These are phyloP conservation scores for Myotisia sp. DNA, from an alignment of 2,329 filamentous ascomycete genomes.

Conservation along the genomic window DNA sequence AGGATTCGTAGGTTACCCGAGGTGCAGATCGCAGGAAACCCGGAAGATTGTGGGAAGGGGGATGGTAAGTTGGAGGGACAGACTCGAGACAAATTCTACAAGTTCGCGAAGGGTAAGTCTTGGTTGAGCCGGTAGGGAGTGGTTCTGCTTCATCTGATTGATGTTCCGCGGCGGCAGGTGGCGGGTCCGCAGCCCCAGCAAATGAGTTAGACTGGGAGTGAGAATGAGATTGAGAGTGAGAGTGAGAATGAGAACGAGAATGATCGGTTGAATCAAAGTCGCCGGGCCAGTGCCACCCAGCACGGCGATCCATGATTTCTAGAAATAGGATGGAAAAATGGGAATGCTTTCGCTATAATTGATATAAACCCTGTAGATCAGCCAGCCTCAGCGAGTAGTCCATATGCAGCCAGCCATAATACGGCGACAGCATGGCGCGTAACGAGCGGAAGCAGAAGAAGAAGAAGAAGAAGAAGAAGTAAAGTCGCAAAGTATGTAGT, in stretches of 20 bases:
- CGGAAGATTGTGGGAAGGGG: conserved; percentile 40
- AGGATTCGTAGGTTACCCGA: conserved; percentile 56
- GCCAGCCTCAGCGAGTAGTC: not conserved
- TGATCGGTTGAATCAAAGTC: too few species aligned
- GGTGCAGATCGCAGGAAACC: conserved; percentile 43
- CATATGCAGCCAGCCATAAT: not conserved
- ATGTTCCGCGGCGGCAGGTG: conserved; percentile 8
- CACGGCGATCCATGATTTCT: not conserved
- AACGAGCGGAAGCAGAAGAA: not conserved
- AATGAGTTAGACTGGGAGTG: not conserved
- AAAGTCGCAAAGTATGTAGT: too few species aligned
- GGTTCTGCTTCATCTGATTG: conserved; percentile 12
- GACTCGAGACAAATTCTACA: conserved; percentile 84
- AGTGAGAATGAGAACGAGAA: too few species aligned
- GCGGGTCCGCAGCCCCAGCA: not conserved
- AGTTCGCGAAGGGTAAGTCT: conserved; percentile 54
- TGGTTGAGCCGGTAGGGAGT: conserved; percentile 17
- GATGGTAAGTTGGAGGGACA: conserved; percentile 46
- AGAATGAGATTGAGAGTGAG: too few species aligned
- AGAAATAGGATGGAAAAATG: too few species aligned
- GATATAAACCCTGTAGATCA: too few species aligned
- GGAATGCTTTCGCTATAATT: too few species aligned
- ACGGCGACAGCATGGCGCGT: not conserved
- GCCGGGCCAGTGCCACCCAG: conserved; percentile 1
- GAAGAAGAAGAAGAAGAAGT: conserved; percentile 10